phyloP scores from a whole-genome alignment of 129 eudicot species.

The Glebionis coronaria region DNA sequence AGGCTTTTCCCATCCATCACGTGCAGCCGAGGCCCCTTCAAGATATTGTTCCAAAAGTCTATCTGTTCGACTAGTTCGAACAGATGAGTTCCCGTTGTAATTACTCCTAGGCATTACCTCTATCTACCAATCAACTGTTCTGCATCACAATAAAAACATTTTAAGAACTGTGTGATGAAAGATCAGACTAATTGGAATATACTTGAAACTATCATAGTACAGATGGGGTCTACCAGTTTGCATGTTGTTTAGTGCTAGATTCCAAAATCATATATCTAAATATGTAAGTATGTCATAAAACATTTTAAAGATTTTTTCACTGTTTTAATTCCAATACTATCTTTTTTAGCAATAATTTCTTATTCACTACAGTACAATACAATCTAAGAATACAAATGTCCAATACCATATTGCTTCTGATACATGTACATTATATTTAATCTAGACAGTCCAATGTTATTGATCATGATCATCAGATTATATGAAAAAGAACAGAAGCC shows the following conservation, averaged over 20 bases:
- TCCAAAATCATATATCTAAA: constrained; percentile 7
- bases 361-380: no score
- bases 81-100: constrained; percentile 44
- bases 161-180: not conserved
- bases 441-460: no score
- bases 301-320: no score
- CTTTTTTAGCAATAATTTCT: no score
- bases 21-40: constrained; percentile 61
- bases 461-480: no score
- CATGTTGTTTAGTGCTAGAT: constrained; percentile 18
- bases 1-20: constrained; percentile 52
- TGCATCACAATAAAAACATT: constrained; percentile 31
- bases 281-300: no score
- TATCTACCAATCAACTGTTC: constrained; percentile 31
- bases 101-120: constrained; percentile 71
- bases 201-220: not conserved
- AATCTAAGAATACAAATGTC: no score
- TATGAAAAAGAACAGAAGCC: no score
- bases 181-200: constrained; percentile 25
- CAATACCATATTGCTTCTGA: no score
- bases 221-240: constrained; percentile 43
- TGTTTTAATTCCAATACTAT: no score
- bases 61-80: constrained; percentile 44
- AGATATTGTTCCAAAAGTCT: constrained; percentile 59
- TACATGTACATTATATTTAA: no score